phyloP scores from a whole-genome alignment of 257 asterid species.

The Nicotiana benthamiana region DNA sequence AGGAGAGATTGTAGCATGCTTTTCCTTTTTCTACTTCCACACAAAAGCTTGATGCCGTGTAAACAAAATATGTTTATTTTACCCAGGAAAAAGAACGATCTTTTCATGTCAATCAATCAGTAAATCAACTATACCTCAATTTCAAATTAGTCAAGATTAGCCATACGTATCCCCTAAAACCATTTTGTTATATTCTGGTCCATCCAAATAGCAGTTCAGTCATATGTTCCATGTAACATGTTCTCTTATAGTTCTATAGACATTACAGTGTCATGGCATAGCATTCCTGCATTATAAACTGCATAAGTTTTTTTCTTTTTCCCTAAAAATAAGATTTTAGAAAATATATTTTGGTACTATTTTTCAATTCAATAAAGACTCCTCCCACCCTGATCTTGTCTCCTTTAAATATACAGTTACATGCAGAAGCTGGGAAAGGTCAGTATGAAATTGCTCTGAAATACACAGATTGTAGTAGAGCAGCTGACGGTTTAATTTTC shows the following conservation, averaged over 20 bases:
- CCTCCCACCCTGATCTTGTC: neutral
- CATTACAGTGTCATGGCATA: neutral
- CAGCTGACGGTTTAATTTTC: conserved; percentile 71
- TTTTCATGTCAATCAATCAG: neutral
- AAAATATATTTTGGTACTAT: neutral
- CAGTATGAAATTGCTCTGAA: conserved; percentile 76
- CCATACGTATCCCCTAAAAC: neutral
- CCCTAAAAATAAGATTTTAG: neutral
- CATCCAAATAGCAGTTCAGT: neutral
- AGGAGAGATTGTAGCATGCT: neutral
- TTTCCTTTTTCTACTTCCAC: neutral
- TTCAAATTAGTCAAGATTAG: neutral
- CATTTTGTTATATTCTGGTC: neutral
- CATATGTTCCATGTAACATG: neutral
- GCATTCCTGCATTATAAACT: neutral
- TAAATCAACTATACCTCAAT: neutral
- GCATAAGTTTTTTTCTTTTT: neutral
- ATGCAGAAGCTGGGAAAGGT: conserved; percentile 85
- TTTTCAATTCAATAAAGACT: neutral
- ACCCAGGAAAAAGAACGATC: neutral
- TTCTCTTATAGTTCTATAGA: neutral
- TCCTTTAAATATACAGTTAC: conserved; percentile 39
- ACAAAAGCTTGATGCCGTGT: neutral
- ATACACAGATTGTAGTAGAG: conserved; percentile 50
- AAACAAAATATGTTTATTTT: neutral